Evolutionary conservation across 169 alveolate genomes (phyloP).

Genomic region (Plasmodium falciparum): DNA sequence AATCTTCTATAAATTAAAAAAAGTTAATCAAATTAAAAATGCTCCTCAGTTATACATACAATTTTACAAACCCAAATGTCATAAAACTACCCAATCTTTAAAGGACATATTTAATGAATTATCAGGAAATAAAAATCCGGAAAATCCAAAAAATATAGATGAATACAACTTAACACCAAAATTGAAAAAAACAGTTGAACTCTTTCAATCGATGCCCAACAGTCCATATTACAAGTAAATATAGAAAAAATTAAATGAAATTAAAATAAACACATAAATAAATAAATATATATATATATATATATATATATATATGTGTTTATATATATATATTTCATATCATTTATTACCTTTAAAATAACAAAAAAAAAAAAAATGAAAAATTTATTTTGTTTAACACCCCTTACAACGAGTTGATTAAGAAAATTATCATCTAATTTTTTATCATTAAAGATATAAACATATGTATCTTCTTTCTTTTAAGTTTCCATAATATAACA

Average conservation of each 20-base stretch:
- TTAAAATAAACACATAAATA: too few relatives aligned
- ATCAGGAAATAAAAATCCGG: conserved; percentile 38
- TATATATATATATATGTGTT: neutral
- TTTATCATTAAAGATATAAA: too few relatives aligned
- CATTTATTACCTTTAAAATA: too few relatives aligned
- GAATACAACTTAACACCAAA: conserved; percentile 69
- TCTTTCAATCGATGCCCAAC: conserved; percentile 50
- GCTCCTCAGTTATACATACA: conserved; percentile 26
- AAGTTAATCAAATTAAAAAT: conserved; percentile 14
- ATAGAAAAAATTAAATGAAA: neutral
- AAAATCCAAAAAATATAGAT: conserved; percentile 50
- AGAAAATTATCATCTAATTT: too few relatives aligned
- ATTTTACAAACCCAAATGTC: conserved; percentile 26
- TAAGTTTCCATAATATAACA: too few relatives aligned
- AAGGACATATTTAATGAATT: conserved; percentile 24
- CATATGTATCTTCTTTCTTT: too few relatives aligned
- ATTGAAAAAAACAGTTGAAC: conserved; percentile 64
- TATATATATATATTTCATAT: too few relatives aligned
- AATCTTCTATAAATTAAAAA: conserved; percentile 11
- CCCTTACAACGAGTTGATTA: too few relatives aligned
- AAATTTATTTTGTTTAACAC: too few relatives aligned
- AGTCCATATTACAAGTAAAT: conserved; percentile 53
- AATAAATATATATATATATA: neutral
- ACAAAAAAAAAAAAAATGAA: too few relatives aligned
- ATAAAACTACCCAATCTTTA: conserved; percentile 5